A percentile compares a stretch with the other conserved stretches of the same genome.
Evolutionary conservation across 2,329 filamentous ascomycete genomes (phyloP).

Genomic region (Calonectria pauciramosa): DNA sequence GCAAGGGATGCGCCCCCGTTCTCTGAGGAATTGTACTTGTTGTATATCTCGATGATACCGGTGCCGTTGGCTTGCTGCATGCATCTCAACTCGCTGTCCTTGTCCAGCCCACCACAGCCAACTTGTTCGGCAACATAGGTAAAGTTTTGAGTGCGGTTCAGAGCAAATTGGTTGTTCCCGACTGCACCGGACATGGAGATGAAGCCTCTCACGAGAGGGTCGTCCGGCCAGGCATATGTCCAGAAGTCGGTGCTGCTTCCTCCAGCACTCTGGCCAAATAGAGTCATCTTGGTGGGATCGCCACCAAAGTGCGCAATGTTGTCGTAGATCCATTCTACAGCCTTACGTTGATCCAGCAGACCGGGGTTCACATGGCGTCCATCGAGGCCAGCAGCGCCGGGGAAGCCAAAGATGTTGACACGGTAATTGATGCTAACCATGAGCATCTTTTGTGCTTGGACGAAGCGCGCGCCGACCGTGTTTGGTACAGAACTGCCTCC

Average conservation of each 20-base stretch:
- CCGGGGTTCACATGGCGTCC: conserved; percentile 17
- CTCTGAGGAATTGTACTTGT: conserved; percentile 18
- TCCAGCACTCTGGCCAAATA: conserved; percentile 19
- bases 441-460: conserved; percentile 1
- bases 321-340: conserved; percentile 19
- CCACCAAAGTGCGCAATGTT: conserved; percentile 22
- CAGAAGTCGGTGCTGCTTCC: conserved; percentile 18
- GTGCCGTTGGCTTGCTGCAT: conserved; percentile 11
- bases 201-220: conserved; percentile 13
- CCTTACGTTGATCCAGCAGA: conserved; percentile 17
- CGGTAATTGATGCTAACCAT: conserved; percentile 21
- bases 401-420: conserved; percentile 26
- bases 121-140: conserved; percentile 21
- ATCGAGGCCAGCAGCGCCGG: conserved; percentile 13
- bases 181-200: conserved; percentile 21
- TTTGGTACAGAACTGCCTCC: conserved; percentile 9
- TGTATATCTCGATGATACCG: conserved; percentile 13
- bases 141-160: conserved; percentile 13
- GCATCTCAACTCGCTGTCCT: conserved; percentile 16
- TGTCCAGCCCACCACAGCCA: conserved; percentile 3
- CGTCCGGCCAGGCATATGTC: conserved; percentile 14
- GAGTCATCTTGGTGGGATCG: conserved; percentile 6
- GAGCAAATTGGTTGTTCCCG: conserved; percentile 10
- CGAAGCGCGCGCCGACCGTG: conserved; percentile 15
- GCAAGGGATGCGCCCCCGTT: background rate